These are phyloP conservation scores for Penicillium chermesinum DNA, from an alignment of 495 filamentous ascomycete species.

Conservation along the genomic window DNA sequence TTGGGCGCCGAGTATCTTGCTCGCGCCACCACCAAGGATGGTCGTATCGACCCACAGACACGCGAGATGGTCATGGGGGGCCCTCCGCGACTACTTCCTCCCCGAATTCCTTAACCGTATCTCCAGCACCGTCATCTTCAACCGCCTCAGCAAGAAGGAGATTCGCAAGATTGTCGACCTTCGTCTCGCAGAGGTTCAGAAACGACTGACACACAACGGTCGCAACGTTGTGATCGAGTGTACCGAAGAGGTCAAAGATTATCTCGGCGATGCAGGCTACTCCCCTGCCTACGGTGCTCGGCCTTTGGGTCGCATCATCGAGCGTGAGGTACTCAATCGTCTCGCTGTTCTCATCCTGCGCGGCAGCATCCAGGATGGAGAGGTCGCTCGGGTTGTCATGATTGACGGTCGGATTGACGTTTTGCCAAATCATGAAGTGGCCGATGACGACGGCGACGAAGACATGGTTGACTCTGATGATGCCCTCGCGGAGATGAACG, in stretches of 20 bases:
- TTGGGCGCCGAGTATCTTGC: constrained; percentile 91
- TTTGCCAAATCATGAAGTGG: constrained; percentile 70
- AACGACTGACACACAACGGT: constrained; percentile 71
- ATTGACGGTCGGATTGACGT: constrained; percentile 72
- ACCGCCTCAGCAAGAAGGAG: constrained; percentile 80
- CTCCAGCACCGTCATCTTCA: constrained; percentile 94
- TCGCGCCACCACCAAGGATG: constrained; percentile 67
- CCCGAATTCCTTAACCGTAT: constrained; percentile 98
- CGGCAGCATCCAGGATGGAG: constrained; percentile 78
- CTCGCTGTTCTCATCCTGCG: constrained; percentile 85
- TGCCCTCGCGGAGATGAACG: constrained; percentile 60
- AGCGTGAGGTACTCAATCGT: constrained; percentile 92
- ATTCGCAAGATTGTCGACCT: constrained; percentile 96
- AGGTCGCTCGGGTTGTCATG: constrained; percentile 72
- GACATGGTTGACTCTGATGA: constrained; percentile 68
- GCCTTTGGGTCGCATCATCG: constrained; percentile 81
- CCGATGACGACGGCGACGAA: constrained; percentile 54
- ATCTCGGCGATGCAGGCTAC: constrained; percentile 83
- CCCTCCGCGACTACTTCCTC: constrained; percentile 90
- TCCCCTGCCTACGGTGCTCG: constrained; percentile 91
- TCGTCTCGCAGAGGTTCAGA: constrained; percentile 83
- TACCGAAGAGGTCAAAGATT: constrained; percentile 78
- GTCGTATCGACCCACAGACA: constrained; percentile 81
- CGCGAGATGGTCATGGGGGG: constrained; percentile 81
- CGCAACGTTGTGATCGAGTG: constrained; percentile 76